Base-by-base conservation (phyloP, 441 rosid genomes). In the Bruguiera hainesii region DNA sequence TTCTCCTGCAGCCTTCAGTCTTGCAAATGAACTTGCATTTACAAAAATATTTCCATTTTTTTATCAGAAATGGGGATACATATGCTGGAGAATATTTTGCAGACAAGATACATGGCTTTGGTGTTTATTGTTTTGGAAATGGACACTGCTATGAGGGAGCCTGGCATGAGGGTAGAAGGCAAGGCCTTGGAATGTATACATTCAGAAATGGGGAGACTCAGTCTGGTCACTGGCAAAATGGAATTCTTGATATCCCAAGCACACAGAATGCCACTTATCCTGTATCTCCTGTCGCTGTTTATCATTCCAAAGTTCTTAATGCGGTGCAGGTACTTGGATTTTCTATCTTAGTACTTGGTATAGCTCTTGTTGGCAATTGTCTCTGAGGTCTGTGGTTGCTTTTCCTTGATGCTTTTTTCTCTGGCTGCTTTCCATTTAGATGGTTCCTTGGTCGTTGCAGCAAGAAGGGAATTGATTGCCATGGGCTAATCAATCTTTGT, bases 181-280 rank as follows among this genome's bases (percentile, higher is more conserved):
- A 91, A 78, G 96, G 96, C 48, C 96, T 91, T 60, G 96, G 97
- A 48, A 87, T 89, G 97, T 89, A 91, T 76, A 84, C 93, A 5
- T 91, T 89, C 70, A 82, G 93, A 79, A 89, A 86, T 80, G 92
- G 93, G 57, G 97, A 91, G 73, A 83, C 91, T 31, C 93, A 89
- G 73, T 81, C 97, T n/a, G 97, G 97, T 69, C 96, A 89, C 76
- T 91, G 97, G 97, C 86, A 84, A 68, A 87, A 89, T 75, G 96
- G 97, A 60, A 75, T 81, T 67, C 91, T 86, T 55, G 85, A 79
- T 74, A 77, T 87, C 71, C 95, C 90, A 60, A 88, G 95, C 73
- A 87, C 93, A n/a, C 91, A 88, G 74, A 85, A 67, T 70, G 69
- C 77, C 4, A 58, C 75, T 21, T 72, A 69, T 74, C 83, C 93